Conservation (phyloP, 441 rosid genomes). For the Bocquillonia castaneifolia region DNA sequence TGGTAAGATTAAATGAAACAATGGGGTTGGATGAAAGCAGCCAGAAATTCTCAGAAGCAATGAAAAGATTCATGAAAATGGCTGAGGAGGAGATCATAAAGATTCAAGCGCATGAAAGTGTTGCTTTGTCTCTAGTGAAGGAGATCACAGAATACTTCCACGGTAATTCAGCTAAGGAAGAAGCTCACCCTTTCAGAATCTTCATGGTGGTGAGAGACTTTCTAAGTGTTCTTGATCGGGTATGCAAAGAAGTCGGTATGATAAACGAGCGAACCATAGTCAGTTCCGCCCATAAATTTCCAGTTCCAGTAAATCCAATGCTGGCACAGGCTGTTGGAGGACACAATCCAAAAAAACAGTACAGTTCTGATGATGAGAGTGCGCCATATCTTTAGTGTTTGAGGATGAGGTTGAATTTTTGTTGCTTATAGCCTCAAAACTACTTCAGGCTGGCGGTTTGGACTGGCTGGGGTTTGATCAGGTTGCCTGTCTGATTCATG, state of each 20-base stretch:
- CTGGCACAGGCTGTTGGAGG: conserved; percentile 47
- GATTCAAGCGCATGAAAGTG: conserved; percentile 83
- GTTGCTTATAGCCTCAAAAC: conserved; percentile 20
- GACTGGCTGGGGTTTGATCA: conserved; percentile 22
- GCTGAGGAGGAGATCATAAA: conserved; percentile 75
- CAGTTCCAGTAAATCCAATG: conserved; percentile 54
- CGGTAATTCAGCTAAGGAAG: conserved; percentile 91
- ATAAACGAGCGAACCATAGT: conserved; percentile 76
- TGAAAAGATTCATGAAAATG: conserved; percentile 54
- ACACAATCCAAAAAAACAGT: conserved; percentile 35
- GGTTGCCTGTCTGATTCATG: conserved; percentile 27
- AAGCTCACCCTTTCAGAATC: conserved; percentile 92
- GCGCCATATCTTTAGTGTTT: conserved; percentile 33
- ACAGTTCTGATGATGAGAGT: conserved; percentile 54
- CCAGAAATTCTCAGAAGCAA: conserved; percentile 61
- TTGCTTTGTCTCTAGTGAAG: conserved; percentile 74
- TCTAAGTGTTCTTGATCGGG: conserved; percentile 70
- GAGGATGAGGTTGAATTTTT: conserved; percentile 19
- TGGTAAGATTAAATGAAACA: conserved; percentile 39
- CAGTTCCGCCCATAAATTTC: conserved; percentile 77
- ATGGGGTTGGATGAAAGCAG: conserved; percentile 32
- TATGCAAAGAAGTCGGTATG: conserved; percentile 81
- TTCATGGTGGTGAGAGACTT: conserved; percentile 94
- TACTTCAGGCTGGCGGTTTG: conserved; percentile 21
- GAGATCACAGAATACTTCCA: conserved; percentile 95